These are phyloP conservation scores for Trametes pubescens DNA, from an alignment of 1,284 basidiomycete species.

Conservation along the genomic window DNA sequence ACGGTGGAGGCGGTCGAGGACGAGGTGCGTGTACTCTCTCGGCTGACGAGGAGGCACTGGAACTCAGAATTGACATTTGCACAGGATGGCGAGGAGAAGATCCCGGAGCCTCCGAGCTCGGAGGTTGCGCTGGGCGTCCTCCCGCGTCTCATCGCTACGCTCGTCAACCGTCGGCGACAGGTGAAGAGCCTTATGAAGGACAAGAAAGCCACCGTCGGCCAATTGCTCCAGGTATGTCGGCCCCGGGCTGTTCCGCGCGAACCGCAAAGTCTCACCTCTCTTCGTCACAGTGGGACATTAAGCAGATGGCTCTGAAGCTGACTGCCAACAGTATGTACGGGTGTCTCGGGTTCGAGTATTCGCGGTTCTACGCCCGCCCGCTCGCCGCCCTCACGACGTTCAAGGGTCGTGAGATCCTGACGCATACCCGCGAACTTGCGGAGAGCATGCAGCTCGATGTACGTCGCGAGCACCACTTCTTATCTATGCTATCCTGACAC, in stretches of 20 bases:
- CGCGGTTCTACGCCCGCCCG: slow-evolving; percentile 96
- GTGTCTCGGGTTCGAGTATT: slow-evolving; percentile 97
- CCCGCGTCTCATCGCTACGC: slow-evolving; percentile 94
- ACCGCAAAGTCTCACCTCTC: not conserved
- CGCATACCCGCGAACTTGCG: slow-evolving; percentile 92
- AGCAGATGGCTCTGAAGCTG: slow-evolving; percentile 96
- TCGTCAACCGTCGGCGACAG: slow-evolving; percentile 88
- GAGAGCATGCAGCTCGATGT: slow-evolving; percentile 92
- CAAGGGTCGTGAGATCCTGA: slow-evolving; percentile 98
- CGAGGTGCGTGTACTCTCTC: slow-evolving; percentile 57
- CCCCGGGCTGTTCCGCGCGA: not conserved
- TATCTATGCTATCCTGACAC: not conserved
- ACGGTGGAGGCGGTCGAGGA: slow-evolving; percentile 85
- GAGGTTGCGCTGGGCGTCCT: slow-evolving; percentile 88
- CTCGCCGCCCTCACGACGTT: slow-evolving; percentile 97
- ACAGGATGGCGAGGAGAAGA: slow-evolving; percentile 83
- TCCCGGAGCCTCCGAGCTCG: slow-evolving; percentile 87
- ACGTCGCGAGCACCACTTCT: slow-evolving; percentile 40
- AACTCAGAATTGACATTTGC: slow-evolving; percentile 3
- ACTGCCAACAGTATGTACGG: slow-evolving; percentile 99
- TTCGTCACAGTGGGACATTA: slow-evolving; percentile 85
- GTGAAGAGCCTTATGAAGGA: slow-evolving; percentile 98
- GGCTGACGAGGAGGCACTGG: slow-evolving; percentile 5
- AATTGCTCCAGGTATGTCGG: slow-evolving; percentile 80
- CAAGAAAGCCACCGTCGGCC: slow-evolving; percentile 75